Base-by-base conservation (phyloP, 1,284 basidiomycete species). In the Heterobasidion occidentale region DNA sequence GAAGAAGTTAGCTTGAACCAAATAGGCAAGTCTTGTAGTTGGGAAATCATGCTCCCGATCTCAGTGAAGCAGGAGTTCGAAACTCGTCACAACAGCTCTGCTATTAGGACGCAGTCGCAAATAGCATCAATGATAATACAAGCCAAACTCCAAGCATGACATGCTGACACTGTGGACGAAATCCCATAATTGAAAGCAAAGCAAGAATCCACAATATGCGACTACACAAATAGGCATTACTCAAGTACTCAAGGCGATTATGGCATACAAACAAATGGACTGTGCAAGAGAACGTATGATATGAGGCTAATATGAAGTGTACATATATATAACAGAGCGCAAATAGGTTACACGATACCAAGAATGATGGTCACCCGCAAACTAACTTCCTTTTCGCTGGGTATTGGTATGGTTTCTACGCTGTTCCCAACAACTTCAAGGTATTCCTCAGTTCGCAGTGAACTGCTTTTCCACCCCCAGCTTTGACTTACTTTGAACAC, bases 391-490 rank as follows among this genome's bases (percentile, higher is more conserved):
- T 71, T 77, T 42, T 53, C 56, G 51, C 56, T 58, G 7, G 53
- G 55, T 54, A 48, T 56, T 19, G 60, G 62, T 57, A 51, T 58
- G 9, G 63, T 60, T 4, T 59, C 57, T 65, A 68, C 69, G 12
- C 73, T 75, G 42, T 81, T 74, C 7, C 71, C 70, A 47, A 20
- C 54, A 8, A 83, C 69, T 55, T 85, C 78, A 45, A 80, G 67
- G 58, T 79, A 80, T 64, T 81, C 81, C 63, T 83, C 84, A 54
- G 77, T 79, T 62, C 78, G 70, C 62, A 86, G 64, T 36, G 82
- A 82, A 66, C 84, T 84, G 59, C 81, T 82, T 71, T 89, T 90
- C 87, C 88, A 90, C 1, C 88, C 87, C 88, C 87, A 90, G 64
- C 88, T 88, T 72, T 88, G 85, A 60, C 80, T 80, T 50, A 94